Percentiles rank a stretch among this genome's conserved stretches.
Evolutionary conservation across 2,329 filamentous ascomycete species (phyloP).

Genomic region (Drechslerella dactyloides): DNA sequence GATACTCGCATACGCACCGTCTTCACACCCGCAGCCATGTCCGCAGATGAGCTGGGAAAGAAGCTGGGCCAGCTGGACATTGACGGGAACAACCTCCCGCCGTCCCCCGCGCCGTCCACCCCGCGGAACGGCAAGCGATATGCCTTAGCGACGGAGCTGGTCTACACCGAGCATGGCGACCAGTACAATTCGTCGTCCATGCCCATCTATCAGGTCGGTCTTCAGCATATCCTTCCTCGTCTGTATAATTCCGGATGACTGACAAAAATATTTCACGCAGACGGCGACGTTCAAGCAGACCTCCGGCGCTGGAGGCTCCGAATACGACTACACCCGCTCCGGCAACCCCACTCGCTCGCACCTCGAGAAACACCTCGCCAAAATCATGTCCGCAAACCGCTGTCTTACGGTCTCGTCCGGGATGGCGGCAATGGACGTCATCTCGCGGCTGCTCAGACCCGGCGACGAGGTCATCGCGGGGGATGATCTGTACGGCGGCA

Average conservation of each 20-base stretch:
- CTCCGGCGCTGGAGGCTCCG: slow-evolving; percentile 76
- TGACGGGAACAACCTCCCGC: slow-evolving; percentile 83
- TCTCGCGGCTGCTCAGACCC: slow-evolving; percentile 84
- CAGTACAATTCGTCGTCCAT: slow-evolving; percentile 97
- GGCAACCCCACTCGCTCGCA: slow-evolving; percentile 96
- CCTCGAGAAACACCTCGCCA: slow-evolving; percentile 92
- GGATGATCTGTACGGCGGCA: slow-evolving; percentile 94
- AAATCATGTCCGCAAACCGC: slow-evolving; percentile 96
- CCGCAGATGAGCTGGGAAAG: slow-evolving; percentile 59
- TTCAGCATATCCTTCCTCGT: background rate
- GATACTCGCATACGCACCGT: background rate
- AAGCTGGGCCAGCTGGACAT: slow-evolving; percentile 71
- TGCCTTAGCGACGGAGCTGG: slow-evolving; percentile 91
- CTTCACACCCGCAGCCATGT: slow-evolving; percentile 5
- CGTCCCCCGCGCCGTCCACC: slow-evolving; percentile 90
- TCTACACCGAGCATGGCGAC: slow-evolving; percentile 94
- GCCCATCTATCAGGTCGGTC: slow-evolving; percentile 82
- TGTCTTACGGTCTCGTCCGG: slow-evolving; percentile 93
- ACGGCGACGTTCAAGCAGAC: slow-evolving; percentile 97
- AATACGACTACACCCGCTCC: slow-evolving; percentile 98
- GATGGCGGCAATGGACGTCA: slow-evolving; percentile 97
- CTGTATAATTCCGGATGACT: background rate
- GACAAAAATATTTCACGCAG: slow-evolving; percentile 57
- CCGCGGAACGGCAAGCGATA: slow-evolving; percentile 86
- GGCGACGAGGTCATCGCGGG: slow-evolving; percentile 97